Percentiles rank a stretch among this genome's conserved stretches.
Evolutionary conservation across 768 basidiomycete genomes (phyloP).

Genomic region (Trametes cingulata): DNA sequence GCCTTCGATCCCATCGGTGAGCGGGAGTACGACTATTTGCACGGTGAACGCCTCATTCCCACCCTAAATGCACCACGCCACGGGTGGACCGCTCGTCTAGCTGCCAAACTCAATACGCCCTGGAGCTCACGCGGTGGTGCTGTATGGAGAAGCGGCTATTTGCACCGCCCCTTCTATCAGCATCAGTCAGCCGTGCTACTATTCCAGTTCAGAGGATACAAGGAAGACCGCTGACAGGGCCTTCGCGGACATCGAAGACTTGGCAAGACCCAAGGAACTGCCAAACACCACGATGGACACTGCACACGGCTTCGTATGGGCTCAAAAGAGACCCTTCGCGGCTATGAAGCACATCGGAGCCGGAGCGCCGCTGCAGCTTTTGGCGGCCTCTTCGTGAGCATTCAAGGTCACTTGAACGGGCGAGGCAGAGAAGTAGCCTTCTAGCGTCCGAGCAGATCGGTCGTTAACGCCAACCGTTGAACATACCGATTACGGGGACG

Average conservation of each 20-base stretch:
- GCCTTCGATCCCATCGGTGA: background rate
- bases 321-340: background rate
- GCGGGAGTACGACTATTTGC: background rate
- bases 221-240: background rate
- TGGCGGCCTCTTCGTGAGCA: too few relatives aligned
- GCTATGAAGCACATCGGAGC: background rate
- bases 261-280: background rate
- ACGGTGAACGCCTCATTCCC: background rate
- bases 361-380: too few relatives aligned
- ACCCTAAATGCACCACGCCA: too few relatives aligned
- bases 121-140: background rate
- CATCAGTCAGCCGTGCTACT: background rate
- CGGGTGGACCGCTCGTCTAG: too few relatives aligned
- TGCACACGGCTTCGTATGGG: background rate
- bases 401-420: too few relatives aligned
- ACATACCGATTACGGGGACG: too few relatives aligned
- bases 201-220: background rate
- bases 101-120: too few relatives aligned
- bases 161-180: background rate
- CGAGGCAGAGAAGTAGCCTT: too few relatives aligned
- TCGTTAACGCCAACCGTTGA: too few relatives aligned
- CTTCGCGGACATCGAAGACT: background rate
- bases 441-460: too few relatives aligned
- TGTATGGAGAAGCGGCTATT: background rate
- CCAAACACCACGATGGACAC: background rate